A percentile compares a stretch with the other conserved stretches of the same genome.
Conservation (phyloP, 805 yeast genomes). For the Lipomyces yamadae region DNA sequence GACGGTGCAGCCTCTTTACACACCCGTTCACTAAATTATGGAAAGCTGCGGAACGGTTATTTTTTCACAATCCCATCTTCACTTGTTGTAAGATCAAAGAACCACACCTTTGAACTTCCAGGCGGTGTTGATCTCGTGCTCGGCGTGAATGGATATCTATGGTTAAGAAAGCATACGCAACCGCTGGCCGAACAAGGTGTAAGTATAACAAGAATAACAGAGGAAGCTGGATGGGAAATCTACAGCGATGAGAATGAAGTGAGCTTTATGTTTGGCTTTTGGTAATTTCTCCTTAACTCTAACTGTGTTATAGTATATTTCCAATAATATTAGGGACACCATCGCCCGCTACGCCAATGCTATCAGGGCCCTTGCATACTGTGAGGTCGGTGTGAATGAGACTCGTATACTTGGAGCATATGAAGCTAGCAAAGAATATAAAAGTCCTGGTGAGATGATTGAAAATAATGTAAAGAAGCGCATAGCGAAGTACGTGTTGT, state of each 20-base stretch:
- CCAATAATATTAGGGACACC: constrained; percentile 64
- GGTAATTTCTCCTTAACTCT: neutral
- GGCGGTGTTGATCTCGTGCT: constrained; percentile 90
- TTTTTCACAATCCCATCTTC: constrained; percentile 82
- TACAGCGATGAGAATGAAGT: constrained; percentile 77
- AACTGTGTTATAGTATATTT: constrained; percentile 57
- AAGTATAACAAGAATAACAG: constrained; percentile 79
- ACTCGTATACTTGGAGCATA: constrained; percentile 78
- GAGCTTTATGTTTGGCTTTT: neutral
- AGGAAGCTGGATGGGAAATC: constrained; percentile 93
- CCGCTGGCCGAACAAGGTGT: constrained; percentile 33
- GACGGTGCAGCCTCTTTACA: constrained; percentile 95
- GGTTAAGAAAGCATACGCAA: constrained; percentile 68
- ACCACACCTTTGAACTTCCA: constrained; percentile 86
- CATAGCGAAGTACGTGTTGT: constrained; percentile 21
- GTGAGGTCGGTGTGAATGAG: constrained; percentile 87
- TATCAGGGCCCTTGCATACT: constrained; percentile 75
- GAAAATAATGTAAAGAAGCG: constrained; percentile 66
- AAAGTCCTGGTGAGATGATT: constrained; percentile 69
- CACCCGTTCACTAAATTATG: constrained; percentile 93
- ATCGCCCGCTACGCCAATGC: constrained; percentile 87
- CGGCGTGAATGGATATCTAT: constrained; percentile 93
- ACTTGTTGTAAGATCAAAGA: constrained; percentile 79
- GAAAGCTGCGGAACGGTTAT: constrained; percentile 90
- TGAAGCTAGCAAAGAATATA: constrained; percentile 84